Base-by-base conservation (phyloP, 352 stramenopile species). In the Phytophthora capsici region DNA sequence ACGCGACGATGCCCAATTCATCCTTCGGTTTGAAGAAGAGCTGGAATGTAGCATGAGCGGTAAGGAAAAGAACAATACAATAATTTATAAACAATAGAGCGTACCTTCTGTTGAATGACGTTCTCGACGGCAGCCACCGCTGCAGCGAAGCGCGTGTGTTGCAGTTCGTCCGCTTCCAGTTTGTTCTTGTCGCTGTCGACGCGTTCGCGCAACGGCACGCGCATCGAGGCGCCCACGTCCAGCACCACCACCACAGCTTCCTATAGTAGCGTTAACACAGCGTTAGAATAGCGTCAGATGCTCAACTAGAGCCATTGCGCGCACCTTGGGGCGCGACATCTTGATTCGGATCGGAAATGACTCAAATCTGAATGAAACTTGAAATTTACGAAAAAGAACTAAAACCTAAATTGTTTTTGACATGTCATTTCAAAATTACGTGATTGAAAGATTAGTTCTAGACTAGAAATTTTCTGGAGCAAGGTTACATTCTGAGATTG, bases 1-100 rank as follows among this genome's bases (percentile, higher is more conserved):
- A 94, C 13, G 84, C 57, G n/a, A 94, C 82, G 41, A 94, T 79
- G 28, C 84, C 84, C 45, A 94, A 58, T 34, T 94, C 84, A 57
- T 94, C 86, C 61, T 93, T 91, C 8, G 84, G 72, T 44, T 89
- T 88, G 64, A 89, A 91, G 44, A 93, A 89, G 20, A 94, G 65
- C 84, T 92, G 44, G 6, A 50, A 13, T 8, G 28, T 34, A 34
- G 28, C 8, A 57, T 2, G 13, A 47, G 2, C 9, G 4, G 51
- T 12, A 47, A 12, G 1, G 19, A 43, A 37, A 3, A 58, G 26
- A n/a, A 25, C 19, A 17, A 13, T 1, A 28, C 19, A 7, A 17
- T 12, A 40, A 41, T 25, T 16, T 12, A 36, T 6, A 20, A 13
- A 26, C 0, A 25, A 37, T 47, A n/a, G 26, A 13, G 45, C 23